A percentile compares a stretch with the other conserved stretches of the same genome.
These are phyloP conservation scores for Microcyclospora tardicrescens DNA, from an alignment of 2,329 filamentous ascomycete species.

Conservation along the genomic window DNA sequence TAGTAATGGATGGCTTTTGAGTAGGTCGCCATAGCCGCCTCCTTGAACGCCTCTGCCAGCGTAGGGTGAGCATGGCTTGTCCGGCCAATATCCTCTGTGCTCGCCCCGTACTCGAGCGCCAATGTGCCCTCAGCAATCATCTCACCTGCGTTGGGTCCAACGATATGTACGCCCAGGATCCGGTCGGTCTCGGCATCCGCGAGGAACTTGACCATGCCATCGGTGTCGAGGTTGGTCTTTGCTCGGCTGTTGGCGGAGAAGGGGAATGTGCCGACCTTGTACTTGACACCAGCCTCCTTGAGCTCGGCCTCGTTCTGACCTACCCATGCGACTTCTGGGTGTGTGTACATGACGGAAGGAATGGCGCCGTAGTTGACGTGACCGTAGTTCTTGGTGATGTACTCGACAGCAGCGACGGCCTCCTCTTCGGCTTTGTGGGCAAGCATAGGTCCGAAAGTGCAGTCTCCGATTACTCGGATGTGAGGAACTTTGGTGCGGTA, in stretches of 20 bases:
- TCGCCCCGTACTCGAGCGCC: constrained; percentile 91
- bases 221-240: constrained; percentile 95
- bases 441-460: constrained; percentile 88
- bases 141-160: constrained; percentile 90
- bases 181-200: constrained; percentile 93
- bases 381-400: constrained; percentile 93
- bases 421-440: constrained; percentile 99
- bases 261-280: constrained; percentile 87
- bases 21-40: constrained; percentile 97
- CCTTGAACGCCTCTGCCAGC: constrained; percentile 95
- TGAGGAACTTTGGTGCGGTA: constrained; percentile 97
- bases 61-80: constrained; percentile 97
- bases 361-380: constrained; percentile 99
- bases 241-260: constrained; percentile 97
- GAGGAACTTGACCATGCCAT: constrained; percentile 94
- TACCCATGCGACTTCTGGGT: constrained; percentile 97
- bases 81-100: constrained; percentile 83
- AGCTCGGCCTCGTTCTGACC: constrained; percentile 95
- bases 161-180: constrained; percentile 89
- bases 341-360: constrained; percentile 98
- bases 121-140: constrained; percentile 98
- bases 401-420: constrained; percentile 86
- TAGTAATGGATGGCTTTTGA: constrained; percentile 94
- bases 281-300: constrained; percentile 78
- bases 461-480: constrained; percentile 92